phyloP scores from a whole-genome alignment of 805 yeast species.

The Lipomyces sp. region DNA sequence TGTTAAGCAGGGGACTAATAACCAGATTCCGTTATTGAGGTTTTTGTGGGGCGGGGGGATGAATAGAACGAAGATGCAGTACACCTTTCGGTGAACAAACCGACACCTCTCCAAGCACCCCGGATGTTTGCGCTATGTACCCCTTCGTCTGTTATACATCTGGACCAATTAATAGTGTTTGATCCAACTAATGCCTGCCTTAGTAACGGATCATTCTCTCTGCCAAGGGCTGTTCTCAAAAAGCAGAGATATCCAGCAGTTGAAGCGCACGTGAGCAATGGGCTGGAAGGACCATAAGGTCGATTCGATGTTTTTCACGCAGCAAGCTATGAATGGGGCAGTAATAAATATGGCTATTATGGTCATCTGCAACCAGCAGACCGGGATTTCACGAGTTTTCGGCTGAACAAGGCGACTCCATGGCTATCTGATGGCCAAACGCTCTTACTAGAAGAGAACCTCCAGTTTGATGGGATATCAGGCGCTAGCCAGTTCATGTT shows the following conservation, averaged over 20 bases:
- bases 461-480: background rate
- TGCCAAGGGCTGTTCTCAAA: too few species aligned
- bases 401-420: background rate
- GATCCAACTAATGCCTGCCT: too few species aligned
- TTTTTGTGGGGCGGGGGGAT: background rate
- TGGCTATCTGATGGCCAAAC: background rate
- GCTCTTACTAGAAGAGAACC: background rate
- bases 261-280: too few species aligned
- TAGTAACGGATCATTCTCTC: too few species aligned
- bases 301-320: background rate
- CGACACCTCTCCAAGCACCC: constrained; percentile 8
- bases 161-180: background rate
- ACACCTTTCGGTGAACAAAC: background rate
- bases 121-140: background rate
- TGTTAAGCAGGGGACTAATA: constrained; percentile 3
- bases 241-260: too few species aligned
- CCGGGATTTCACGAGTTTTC: background rate
- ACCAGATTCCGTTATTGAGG: background rate
- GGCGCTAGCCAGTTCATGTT: background rate
- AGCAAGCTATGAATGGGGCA: constrained; percentile 1
- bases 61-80: background rate
- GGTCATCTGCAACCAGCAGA: background rate
- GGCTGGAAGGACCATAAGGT: background rate
- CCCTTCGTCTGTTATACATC: constrained; percentile 3
- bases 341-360: background rate